Evolutionary conservation across 768 basidiomycete species (phyloP).

Genomic region (Psilocybe cubensis): DNA sequence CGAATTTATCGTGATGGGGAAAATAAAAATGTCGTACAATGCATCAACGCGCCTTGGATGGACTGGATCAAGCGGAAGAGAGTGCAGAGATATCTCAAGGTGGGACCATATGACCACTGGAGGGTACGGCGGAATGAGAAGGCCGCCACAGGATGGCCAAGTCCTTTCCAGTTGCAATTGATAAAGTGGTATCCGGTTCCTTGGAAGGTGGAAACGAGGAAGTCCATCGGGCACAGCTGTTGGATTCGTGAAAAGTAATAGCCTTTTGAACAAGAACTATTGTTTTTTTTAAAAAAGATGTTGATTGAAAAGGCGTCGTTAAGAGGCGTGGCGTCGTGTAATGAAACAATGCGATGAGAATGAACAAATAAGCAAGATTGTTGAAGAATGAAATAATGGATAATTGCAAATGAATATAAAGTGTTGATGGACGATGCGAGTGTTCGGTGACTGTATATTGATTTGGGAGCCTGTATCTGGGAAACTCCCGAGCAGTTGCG

Average conservation of each 20-base stretch:
- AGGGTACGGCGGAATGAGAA: constrained; percentile 8
- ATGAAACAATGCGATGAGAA: constrained; percentile 36
- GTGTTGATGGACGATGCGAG: constrained; percentile 23
- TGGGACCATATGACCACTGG: constrained; percentile 3
- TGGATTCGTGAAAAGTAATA: constrained; percentile 19
- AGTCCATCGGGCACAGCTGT: constrained; percentile 19
- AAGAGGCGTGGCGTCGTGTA: constrained; percentile 38
- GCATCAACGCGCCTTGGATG: constrained; percentile 26
- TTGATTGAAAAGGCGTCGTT: constrained; percentile 15
- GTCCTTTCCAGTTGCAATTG: no score
- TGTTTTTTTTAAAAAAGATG: constrained; percentile 14
- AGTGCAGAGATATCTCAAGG: constrained; percentile 5
- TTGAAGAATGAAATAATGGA: constrained; percentile 20
- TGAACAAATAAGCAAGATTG: constrained; percentile 27
- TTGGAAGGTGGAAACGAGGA: background rate
- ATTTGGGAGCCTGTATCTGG: constrained; percentile 9
- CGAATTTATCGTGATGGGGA: constrained; percentile 24
- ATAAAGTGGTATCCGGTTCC: background rate
- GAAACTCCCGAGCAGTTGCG: constrained; percentile 10
- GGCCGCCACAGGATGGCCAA: background rate
- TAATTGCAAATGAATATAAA: constrained; percentile 28
- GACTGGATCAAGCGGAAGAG: constrained; percentile 18
- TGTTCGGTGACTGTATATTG: constrained; percentile 24
- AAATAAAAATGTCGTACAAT: constrained; percentile 26
- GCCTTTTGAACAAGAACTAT: constrained; percentile 13